Percentiles rank a stretch among this genome's conserved stretches.
Conservation (phyloP, 176 grass and related monocot species). For the Tillandsia leiboldiana region DNA sequence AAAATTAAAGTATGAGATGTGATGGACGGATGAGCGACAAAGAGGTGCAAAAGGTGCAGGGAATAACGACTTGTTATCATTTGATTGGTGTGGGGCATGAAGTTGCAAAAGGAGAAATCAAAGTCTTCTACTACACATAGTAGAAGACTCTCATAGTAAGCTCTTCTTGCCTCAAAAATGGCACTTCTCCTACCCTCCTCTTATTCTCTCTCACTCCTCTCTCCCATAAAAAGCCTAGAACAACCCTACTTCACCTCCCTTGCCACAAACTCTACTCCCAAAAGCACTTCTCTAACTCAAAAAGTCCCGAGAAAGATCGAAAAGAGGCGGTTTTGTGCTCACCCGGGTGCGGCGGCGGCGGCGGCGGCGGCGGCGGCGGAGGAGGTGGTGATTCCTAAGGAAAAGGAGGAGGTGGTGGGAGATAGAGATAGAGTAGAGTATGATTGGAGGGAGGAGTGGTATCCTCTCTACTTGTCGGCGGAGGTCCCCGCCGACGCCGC, state of each 20-base stretch:
- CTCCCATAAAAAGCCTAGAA: not conserved
- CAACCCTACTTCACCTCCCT: not conserved
- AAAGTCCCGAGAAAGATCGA: not conserved
- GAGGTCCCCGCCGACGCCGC: conserved; percentile 72
- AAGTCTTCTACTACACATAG: too few relatives aligned
- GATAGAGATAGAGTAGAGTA: conserved; percentile 25
- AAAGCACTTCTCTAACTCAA: conserved; percentile 12
- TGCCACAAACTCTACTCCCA: not conserved
- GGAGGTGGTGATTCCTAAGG: conserved; percentile 47
- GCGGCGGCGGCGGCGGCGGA: conserved; percentile 33
- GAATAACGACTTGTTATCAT: too few relatives aligned
- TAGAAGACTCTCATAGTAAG: too few relatives aligned
- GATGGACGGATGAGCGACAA: too few relatives aligned
- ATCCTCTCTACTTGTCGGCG: conserved; percentile 67
- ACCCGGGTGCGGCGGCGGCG: conserved; percentile 41
- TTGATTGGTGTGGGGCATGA: too few relatives aligned
- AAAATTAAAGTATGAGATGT: too few relatives aligned
- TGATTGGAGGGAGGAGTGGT: conserved; percentile 94
- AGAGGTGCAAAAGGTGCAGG: too few relatives aligned
- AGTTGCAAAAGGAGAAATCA: too few relatives aligned
- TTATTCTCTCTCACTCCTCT: not conserved
- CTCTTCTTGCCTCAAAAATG: too few relatives aligned
- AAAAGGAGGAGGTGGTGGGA: conserved; percentile 21
- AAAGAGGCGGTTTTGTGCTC: not conserved
- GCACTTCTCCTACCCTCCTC: conserved; percentile 1